These are phyloP conservation scores for Emydomyces testavorans DNA, from an alignment of 2,329 filamentous ascomycete species.

Conservation along the genomic window DNA sequence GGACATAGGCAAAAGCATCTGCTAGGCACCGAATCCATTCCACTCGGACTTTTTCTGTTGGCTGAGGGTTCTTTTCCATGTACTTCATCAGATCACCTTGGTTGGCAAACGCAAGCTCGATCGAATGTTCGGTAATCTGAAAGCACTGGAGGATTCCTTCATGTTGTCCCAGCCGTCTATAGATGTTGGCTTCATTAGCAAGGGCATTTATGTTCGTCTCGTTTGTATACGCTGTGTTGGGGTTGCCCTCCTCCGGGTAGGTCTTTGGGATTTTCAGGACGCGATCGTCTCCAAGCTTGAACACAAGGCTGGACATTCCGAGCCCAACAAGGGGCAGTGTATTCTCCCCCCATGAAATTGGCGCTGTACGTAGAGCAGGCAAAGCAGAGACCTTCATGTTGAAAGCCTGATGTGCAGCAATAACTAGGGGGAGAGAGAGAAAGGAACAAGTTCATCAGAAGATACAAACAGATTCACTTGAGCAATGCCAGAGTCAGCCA, in stretches of 20 bases:
- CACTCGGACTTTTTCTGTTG: slow-evolving; percentile 14
- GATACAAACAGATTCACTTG: no score
- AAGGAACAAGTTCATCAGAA: no score
- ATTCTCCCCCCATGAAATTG: no score
- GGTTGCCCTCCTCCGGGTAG: slow-evolving; percentile 8
- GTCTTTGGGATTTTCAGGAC: slow-evolving; percentile 15
- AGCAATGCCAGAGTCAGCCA: no score
- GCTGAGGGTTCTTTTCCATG: slow-evolving; percentile 15
- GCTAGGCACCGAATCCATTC: slow-evolving; percentile 16
- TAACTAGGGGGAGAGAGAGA: no score
- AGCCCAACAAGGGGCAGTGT: slow-evolving; percentile 14
- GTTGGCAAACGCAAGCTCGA: slow-evolving; percentile 17
- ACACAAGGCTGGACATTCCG: slow-evolving; percentile 16
- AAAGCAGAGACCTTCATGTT: no score
- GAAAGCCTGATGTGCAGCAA: no score
- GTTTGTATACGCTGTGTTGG: slow-evolving; percentile 15
- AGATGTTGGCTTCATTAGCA: slow-evolving; percentile 15
- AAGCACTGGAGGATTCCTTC: slow-evolving; percentile 16
- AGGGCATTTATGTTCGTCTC: slow-evolving; percentile 15
- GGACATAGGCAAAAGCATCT: slow-evolving; percentile 14
- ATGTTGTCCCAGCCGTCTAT: slow-evolving; percentile 14
- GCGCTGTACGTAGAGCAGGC: no score
- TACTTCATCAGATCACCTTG: slow-evolving; percentile 17
- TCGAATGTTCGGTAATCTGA: slow-evolving; percentile 16
- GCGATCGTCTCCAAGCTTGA: slow-evolving; percentile 14